Evolutionary conservation across 306 rosid genomes (phyloP), one percentile per base, ranked within the genome.

Genomic region (Leucaena leucocephala): DNA sequence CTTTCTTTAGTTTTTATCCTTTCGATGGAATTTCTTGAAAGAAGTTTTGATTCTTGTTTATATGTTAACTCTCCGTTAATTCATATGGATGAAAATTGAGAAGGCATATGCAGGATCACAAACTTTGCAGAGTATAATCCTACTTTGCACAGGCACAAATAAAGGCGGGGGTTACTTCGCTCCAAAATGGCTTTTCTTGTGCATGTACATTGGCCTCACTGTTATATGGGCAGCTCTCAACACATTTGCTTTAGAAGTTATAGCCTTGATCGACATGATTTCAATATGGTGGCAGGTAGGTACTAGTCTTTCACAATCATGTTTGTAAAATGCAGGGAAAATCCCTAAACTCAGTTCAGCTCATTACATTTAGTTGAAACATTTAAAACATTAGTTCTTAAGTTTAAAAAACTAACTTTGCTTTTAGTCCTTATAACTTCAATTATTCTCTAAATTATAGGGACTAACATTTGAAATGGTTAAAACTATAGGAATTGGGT

Each of bases 261-360:
- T 93, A 45, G 98, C 98, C 46, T 85, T 91, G 55, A 86, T 93
- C 21, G 94, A 89, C 58, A 68, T 93, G 17, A 88, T 93, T 71
- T 93, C 98, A 15, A 93, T 93, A 64, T 93, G 96, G 98, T 93
- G 98, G 96, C 97, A 93, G 98, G 98, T 93, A 27, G 27, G 27
- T 27, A 88, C 48, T 68, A 36, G 61, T 72, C 44, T 45, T 72
- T 68, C 76, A 68, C 15, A 0, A 69, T 74, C 33, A 74, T 38
- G 46, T 70, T 72, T 35, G 62, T 55, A 55, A 55, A 55, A n/a
- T 55, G 33, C n/a, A n/a, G n/a, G n/a, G n/a, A n/a, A n/a, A n/a
- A n/a, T n/a, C n/a, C n/a, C n/a, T n/a, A n/a, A n/a, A n/a, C n/a
- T n/a, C 27, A 27, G 27, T 27, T 0, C 27, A 27, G 27, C 1